phyloP scores from a whole-genome alignment of 495 filamentous ascomycete species.

The Neurospora sp. region DNA sequence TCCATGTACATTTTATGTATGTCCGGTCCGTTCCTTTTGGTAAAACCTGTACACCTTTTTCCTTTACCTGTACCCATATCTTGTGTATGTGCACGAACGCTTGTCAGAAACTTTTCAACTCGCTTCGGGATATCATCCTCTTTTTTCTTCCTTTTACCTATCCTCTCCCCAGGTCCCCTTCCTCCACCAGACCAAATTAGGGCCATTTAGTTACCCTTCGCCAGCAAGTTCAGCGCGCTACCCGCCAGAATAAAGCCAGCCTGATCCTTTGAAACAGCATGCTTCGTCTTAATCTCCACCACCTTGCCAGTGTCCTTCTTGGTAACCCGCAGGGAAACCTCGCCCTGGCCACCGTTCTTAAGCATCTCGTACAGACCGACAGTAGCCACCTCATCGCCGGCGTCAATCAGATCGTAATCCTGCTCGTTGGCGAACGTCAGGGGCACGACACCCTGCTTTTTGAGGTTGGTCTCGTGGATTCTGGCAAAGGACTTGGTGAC shows the following conservation, averaged over 20 bases:
- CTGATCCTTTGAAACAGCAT: constrained; percentile 81
- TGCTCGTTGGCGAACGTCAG: constrained; percentile 74
- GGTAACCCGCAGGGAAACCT: constrained; percentile 55
- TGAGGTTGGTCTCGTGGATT: constrained; percentile 98
- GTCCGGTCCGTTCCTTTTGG: neutral
- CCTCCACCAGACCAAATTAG: neutral
- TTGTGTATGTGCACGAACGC: neutral
- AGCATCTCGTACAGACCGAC: constrained; percentile 77
- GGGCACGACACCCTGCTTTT: constrained; percentile 97
- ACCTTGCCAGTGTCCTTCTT: constrained; percentile 53
- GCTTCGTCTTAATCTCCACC: constrained; percentile 53
- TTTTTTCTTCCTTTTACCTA: neutral
- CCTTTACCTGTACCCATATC: neutral
- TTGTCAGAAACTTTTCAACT: neutral
- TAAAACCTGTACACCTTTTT: neutral
- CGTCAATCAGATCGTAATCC: constrained; percentile 78
- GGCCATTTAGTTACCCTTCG: constrained; percentile 29
- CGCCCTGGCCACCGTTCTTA: constrained; percentile 66
- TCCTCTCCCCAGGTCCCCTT: neutral
- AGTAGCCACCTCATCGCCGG: constrained; percentile 73
- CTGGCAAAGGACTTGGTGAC: constrained; percentile 87
- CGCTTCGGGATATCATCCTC: neutral
- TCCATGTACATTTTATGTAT: neutral
- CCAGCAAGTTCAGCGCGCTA: constrained; percentile 83
- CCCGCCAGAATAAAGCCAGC: constrained; percentile 84